Conservation (phyloP, 495 filamentous ascomycete species). For the Elaphomyces granulatus region DNA sequence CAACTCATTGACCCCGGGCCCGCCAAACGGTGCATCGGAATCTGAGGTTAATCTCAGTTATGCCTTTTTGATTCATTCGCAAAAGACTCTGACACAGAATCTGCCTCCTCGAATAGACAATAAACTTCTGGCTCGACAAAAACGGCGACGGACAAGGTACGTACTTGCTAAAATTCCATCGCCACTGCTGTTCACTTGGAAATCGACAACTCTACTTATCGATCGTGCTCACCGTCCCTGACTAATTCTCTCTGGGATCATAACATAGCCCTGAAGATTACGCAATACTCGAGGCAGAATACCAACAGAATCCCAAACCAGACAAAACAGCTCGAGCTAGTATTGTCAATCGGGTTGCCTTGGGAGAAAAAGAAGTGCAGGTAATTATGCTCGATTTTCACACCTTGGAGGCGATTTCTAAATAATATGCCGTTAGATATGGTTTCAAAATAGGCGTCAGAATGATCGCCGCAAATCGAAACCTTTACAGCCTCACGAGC, state of each 20-base stretch:
- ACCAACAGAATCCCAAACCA: conserved; percentile 73
- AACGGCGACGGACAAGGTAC: conserved; percentile 53
- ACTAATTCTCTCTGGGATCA: too few relatives aligned
- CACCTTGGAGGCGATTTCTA: background rate
- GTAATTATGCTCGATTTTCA: too few relatives aligned
- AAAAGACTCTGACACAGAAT: conserved; percentile 46
- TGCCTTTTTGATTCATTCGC: conserved; percentile 56
- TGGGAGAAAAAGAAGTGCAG: conserved; percentile 97
- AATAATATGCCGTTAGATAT: conserved; percentile 50
- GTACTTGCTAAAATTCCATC: conserved; percentile 1
- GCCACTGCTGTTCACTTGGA: background rate
- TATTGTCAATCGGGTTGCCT: conserved; percentile 69
- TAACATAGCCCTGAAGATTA: conserved; percentile 77
- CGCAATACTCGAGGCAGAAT: conserved; percentile 77
- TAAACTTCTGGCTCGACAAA: conserved; percentile 51
- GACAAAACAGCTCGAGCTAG: conserved; percentile 77
- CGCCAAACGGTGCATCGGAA: conserved; percentile 23
- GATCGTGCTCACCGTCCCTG: too few relatives aligned
- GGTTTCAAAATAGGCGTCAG: conserved; percentile 97
- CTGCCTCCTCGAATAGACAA: conserved; percentile 52
- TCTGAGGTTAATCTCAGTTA: conserved; percentile 27
- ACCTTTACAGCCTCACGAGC: conserved; percentile 70
- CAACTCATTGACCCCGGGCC: conserved; percentile 23
- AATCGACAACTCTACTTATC: too few relatives aligned
- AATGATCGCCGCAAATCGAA: conserved; percentile 83